Base-by-base conservation (phyloP, 805 yeast species). In the Cyberlindnera mississippiensis region DNA sequence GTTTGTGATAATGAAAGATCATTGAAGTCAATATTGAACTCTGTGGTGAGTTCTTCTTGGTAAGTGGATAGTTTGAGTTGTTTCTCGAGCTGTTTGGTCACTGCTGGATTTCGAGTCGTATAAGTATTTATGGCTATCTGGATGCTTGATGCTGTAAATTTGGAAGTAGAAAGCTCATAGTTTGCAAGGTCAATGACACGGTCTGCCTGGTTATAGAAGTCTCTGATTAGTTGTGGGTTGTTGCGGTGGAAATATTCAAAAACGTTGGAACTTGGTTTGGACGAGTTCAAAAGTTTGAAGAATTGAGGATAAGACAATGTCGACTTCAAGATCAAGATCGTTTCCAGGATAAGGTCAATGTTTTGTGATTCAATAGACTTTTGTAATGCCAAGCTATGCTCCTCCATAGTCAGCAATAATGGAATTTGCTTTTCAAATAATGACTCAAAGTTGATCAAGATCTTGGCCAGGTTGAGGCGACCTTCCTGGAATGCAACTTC, bases 401-500 rank as follows among this genome's bases (percentile, higher is more conserved):
- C 89, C 34, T 85, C 88, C 71, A 86, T 80, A 17, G 76, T 78
- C 18, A 88, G 59, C 28, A 87, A 69, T 37, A 82, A 67, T 10
- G 79, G 74, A 1, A 88, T 75, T 48, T 83, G 85, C 42, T 75
- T 72, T 6, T 70, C 66, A 1, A 83, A 72, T 12, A 66, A 54
- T 1, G 52, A 82, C 56, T 93, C 98, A 44, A 79, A 62, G 37
- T 79, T 73, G 11, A 85, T 69, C n/a, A 93, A 61, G 33, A 73
- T 66, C 40, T 82, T 76, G 28, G 96, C 82, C 17, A 93, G 63
- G 18, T 71, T 68, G 10, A 73, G 59, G 20, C 98, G 69, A 1
- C 98, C 98, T 61, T 91, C 97, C 53, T 82, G 81, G 52, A 73
- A 76, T 1, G 96, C 93, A 14, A 76, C 70, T 8, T 69, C 66